phyloP scores from a whole-genome alignment of 1,284 basidiomycete species.

The Fomitopsis schrenkii region DNA sequence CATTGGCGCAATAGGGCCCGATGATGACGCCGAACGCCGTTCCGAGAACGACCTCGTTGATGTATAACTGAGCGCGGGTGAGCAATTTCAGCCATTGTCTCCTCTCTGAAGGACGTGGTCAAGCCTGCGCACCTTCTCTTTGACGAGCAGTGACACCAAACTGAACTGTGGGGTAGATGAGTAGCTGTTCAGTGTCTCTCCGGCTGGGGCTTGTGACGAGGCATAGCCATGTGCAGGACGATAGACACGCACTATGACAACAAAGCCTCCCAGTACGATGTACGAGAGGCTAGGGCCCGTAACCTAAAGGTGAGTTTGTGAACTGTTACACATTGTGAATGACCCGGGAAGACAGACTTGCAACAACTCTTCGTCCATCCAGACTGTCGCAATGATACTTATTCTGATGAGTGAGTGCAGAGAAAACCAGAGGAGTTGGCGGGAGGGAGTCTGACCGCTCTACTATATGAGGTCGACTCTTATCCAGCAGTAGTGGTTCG shows the following conservation, averaged over 20 bases:
- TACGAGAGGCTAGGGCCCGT: conserved; percentile 56
- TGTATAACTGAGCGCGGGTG: conserved; percentile 52
- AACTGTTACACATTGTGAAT: conserved; percentile 13
- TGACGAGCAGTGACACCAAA: conserved; percentile 76
- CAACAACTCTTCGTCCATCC: conserved; percentile 11
- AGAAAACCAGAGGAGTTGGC: too few species aligned
- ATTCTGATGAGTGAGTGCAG: not conserved
- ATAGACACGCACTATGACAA: conserved; percentile 48
- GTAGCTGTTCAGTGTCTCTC: too few species aligned
- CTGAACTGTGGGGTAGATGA: conserved; percentile 52
- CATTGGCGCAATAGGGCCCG: conserved; percentile 70
- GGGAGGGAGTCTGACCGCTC: too few species aligned
- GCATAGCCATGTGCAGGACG: not conserved
- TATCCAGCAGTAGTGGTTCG: too few species aligned
- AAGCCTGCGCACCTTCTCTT: conserved; percentile 56
- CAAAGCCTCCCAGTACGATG: conserved; percentile 76
- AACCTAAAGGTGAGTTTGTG: conserved; percentile 38
- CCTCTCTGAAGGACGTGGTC: not conserved
- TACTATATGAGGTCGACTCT: too few species aligned
- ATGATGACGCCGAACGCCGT: conserved; percentile 74
- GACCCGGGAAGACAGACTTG: conserved; percentile 25
- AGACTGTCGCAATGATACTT: not conserved
- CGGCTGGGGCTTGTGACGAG: too few species aligned
- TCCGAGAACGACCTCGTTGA: conserved; percentile 92
- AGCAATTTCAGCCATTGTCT: not conserved